phyloP scores from a whole-genome alignment of 768 basidiomycete species.

The Neoboletus magnificus region DNA sequence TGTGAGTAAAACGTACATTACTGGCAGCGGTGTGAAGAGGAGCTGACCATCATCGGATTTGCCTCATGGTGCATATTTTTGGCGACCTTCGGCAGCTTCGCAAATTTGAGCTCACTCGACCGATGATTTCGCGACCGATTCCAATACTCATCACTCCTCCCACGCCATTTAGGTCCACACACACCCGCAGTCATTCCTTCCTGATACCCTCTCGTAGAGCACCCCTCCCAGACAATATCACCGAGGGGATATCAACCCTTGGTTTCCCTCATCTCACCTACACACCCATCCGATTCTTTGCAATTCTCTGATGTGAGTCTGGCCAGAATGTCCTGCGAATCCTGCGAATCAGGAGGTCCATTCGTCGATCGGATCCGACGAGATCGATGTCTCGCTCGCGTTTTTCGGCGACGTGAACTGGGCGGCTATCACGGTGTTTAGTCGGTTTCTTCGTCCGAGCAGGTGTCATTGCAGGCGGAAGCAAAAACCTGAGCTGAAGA shows the following conservation, averaged over 20 bases:
- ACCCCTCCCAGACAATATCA: constrained; percentile 1
- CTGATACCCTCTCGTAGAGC: constrained; percentile 7
- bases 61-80: constrained; percentile 74
- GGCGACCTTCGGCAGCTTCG: constrained; percentile 77
- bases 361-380: constrained; percentile 14
- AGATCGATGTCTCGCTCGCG: constrained; percentile 42
- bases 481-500: too few relatives aligned
- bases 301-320: constrained; percentile 11
- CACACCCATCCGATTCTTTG: neutral
- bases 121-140: constrained; percentile 52
- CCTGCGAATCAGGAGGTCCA: constrained; percentile 15
- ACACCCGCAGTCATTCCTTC: neutral
- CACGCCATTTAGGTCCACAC: neutral
- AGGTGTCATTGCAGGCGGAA: too few relatives aligned
- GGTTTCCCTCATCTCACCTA: constrained; percentile 9
- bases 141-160: constrained; percentile 17
- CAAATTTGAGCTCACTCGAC: constrained; percentile 73
- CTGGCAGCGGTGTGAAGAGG: neutral
- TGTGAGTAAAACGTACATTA: constrained; percentile 33
- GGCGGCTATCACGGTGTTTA: too few relatives aligned
- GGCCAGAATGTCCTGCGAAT: constrained; percentile 11
- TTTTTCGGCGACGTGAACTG: constrained; percentile 42
- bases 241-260: neutral
- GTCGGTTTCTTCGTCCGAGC: too few relatives aligned
- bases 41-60: constrained; percentile 37